Evolutionary conservation across 179 eudicot genomes (phyloP).

Genomic region (Heliamphora ciliata): DNA sequence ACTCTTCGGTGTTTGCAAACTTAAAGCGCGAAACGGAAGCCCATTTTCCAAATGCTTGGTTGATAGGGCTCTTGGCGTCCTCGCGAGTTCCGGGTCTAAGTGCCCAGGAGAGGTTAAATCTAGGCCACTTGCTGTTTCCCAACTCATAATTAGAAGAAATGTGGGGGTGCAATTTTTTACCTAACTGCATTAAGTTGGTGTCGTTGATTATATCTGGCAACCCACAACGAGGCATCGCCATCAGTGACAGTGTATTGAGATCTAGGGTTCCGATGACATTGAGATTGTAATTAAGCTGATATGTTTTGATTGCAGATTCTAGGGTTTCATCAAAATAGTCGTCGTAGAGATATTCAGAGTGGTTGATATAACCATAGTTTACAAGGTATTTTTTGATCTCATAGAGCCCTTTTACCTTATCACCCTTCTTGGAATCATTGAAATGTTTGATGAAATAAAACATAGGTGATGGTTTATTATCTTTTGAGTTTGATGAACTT

Average conservation of each 20-base stretch:
- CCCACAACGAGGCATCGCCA: conserved; percentile 33
- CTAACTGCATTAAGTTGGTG: conserved; percentile 2
- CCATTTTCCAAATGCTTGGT: conserved; percentile 24
- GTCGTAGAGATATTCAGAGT: neutral
- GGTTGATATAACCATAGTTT: conserved; percentile 25
- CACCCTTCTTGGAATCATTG: too few species aligned
- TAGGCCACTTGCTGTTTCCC: conserved; percentile 12
- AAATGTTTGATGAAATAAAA: too few species aligned
- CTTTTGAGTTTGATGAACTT: too few species aligned
- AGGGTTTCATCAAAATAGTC: conserved; percentile 27
- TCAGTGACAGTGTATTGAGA: conserved; percentile 14
- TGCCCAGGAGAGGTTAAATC: conserved; percentile 19
- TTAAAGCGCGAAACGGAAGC: conserved; percentile 23
- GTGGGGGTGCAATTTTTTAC: neutral
- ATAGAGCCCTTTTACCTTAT: too few species aligned
- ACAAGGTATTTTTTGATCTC: too few species aligned
- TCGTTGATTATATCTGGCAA: conserved; percentile 26
- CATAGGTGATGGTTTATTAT: too few species aligned
- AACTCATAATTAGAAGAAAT: neutral
- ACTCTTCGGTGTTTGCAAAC: conserved; percentile 14
- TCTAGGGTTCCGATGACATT: conserved; percentile 27
- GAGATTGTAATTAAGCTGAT: conserved; percentile 26
- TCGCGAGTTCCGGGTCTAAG: conserved; percentile 8
- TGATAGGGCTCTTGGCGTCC: neutral
- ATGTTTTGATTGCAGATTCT: conserved; percentile 27